phyloP scores from a whole-genome alignment of 2,329 filamentous ascomycete species.

The Salinomyces thailandicus region DNA sequence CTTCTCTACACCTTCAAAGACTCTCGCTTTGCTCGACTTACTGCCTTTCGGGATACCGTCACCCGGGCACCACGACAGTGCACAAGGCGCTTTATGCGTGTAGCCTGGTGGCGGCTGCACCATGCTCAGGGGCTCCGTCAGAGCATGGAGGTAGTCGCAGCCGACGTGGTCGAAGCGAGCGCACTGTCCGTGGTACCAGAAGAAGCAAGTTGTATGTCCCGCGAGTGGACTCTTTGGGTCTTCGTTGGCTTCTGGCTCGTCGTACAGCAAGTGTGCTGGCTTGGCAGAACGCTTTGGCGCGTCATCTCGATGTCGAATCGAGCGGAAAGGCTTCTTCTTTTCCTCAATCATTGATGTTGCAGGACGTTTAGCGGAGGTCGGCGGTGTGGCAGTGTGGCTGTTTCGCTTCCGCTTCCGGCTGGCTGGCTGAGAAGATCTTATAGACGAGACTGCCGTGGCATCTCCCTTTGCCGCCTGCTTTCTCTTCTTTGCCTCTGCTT shows the following conservation, averaged over 20 bases:
- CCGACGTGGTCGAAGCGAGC: slow-evolving; percentile 3
- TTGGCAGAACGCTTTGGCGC: background rate
- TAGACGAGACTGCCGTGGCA: too few relatives aligned
- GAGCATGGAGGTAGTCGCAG: slow-evolving; percentile 8
- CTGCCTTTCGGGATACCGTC: slow-evolving; percentile 7
- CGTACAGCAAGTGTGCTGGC: background rate
- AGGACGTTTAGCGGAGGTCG: too few relatives aligned
- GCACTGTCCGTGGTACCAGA: slow-evolving; percentile 15
- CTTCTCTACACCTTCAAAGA: background rate
- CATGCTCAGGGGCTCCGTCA: slow-evolving; percentile 9
- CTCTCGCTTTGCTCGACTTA: background rate
- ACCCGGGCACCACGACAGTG: slow-evolving; percentile 14
- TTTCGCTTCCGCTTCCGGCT: too few relatives aligned
- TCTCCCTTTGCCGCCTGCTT: too few relatives aligned
- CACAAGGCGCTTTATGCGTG: slow-evolving; percentile 7
- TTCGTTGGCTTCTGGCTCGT: background rate
- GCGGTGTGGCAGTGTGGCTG: too few relatives aligned
- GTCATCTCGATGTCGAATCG: too few relatives aligned
- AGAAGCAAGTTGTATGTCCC: slow-evolving; percentile 10
- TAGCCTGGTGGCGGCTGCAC: slow-evolving; percentile 13
- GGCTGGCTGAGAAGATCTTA: too few relatives aligned
- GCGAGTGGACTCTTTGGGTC: background rate
- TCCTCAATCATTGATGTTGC: too few relatives aligned
- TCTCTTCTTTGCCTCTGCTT: background rate
- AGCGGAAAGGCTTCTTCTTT: too few relatives aligned